Conservation (phyloP, 2,329 filamentous ascomycete species). For the Diaporthe batatas region DNA sequence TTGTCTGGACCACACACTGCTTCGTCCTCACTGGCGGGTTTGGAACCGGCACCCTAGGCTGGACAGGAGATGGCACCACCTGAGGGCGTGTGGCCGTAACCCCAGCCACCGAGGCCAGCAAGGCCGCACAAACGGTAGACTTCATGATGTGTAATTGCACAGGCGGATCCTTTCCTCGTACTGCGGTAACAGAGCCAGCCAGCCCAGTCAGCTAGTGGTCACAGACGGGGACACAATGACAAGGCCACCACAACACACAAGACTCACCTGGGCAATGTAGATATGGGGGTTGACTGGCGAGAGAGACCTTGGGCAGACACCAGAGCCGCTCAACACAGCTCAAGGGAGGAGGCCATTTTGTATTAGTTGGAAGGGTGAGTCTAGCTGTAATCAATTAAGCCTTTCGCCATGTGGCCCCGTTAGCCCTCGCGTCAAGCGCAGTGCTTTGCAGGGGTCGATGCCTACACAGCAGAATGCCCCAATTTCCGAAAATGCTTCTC, state of each 20-base stretch:
- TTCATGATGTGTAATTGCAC: constrained; percentile 42
- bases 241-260: background rate
- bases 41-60: constrained; percentile 48
- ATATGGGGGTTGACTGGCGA: background rate
- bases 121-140: constrained; percentile 41
- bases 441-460: constrained; percentile 22
- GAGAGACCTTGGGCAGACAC: background rate
- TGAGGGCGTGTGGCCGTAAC: constrained; percentile 43
- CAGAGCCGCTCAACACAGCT: background rate
- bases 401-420: constrained; percentile 2
- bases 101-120: constrained; percentile 43
- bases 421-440: background rate
- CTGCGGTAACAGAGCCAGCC: background rate
- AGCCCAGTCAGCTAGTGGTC: background rate
- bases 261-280: constrained; percentile 17
- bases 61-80: constrained; percentile 43
- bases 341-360: constrained; percentile 29
- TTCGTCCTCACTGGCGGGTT: constrained; percentile 52
- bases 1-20: constrained; percentile 68
- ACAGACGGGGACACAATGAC: background rate
- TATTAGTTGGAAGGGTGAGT: background rate
- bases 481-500: constrained; percentile 24
- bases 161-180: background rate
- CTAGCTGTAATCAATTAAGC: constrained; percentile 25
- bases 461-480: background rate